A percentile compares a stretch with the other conserved stretches of the same genome.
Evolutionary conservation across 495 filamentous ascomycete genomes (phyloP).

Genomic region (Daldinia childiae): DNA sequence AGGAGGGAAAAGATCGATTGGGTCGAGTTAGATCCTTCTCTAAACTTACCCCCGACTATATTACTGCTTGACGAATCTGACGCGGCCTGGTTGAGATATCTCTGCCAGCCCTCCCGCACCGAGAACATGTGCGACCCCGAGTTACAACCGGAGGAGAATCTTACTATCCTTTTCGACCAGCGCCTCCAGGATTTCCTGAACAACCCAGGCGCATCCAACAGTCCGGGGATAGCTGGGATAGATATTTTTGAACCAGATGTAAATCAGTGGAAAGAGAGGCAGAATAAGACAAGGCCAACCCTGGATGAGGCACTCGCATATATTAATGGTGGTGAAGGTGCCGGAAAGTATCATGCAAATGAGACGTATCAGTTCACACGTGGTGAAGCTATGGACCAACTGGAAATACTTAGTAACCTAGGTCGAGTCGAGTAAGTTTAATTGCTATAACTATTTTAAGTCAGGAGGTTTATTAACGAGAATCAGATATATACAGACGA

Average conservation of each 20-base stretch:
- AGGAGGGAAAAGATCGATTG: constrained; percentile 18
- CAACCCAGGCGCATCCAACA: constrained; percentile 12
- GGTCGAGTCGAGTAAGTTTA: constrained; percentile 41
- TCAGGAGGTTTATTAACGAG: constrained; percentile 16
- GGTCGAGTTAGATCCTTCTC: not conserved
- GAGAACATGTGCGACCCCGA: constrained; percentile 31
- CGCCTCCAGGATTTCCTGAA: constrained; percentile 42
- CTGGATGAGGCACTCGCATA: constrained; percentile 34
- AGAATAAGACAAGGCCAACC: not conserved
- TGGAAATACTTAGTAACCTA: constrained; percentile 4
- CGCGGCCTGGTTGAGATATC: constrained; percentile 42
- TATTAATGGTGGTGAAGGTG: constrained; percentile 38
- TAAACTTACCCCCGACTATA: not conserved
- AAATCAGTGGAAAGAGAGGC: not conserved
- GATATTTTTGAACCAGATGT: constrained; percentile 12
- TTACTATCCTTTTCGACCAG: constrained; percentile 35
- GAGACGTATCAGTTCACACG: constrained; percentile 39
- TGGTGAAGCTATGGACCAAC: constrained; percentile 19
- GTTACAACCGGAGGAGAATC: constrained; percentile 28
- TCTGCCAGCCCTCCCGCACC: constrained; percentile 40
- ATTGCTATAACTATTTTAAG: not conserved
- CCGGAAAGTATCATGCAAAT: constrained; percentile 30
- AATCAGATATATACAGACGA: constrained; percentile 13
- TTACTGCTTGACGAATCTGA: constrained; percentile 40
- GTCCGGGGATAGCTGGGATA: constrained; percentile 10